Evolutionary conservation across 2,329 filamentous ascomycete genomes (phyloP), one percentile per base, ranked within the genome.

Genomic region (Exophiala aquamarina): DNA sequence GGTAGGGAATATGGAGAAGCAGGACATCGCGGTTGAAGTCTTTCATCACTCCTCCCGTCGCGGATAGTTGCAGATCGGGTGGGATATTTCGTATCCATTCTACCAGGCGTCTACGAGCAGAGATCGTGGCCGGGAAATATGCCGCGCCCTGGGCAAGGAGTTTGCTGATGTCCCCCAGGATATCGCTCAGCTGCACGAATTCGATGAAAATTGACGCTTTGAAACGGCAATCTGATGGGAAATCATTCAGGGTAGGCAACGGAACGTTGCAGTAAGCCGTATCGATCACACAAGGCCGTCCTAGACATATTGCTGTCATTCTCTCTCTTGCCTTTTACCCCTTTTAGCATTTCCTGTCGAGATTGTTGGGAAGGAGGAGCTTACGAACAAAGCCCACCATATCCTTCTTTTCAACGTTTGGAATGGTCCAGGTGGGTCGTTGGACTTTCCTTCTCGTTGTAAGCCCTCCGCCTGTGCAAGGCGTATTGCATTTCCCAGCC

Each of bases 251-350:
- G 2, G 66, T 63, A 2, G 65, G 63, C 33, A 68, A 64, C 9
- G 59, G 45, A n/a, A 73, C 63, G 9, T 63, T 70, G 49, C 68
- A 70, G 48, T 72, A 69, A 14, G 64, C 62, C 3, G 67, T 67
- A 39, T 70, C 65, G 23, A 73, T 73, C 17, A 71, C 66, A 39
- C 67, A 70, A 6, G 70, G 70, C 20, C 69, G 70, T 39, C 65
- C 68, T 55, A 73, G 70, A 26, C 69, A 72, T 0, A 73, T 54
- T 1, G 70, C 65, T 1, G 70, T 72, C 2, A 70, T 53, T 1
- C 67, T 61, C 46, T 70, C 68, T 17, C 68, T 59, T 1, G 68
- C 65, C 46, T 49, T 11, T 11, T 6, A 26, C 11, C n/a, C n/a
- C n/a, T n/a, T n/a, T n/a, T n/a, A n/a, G n/a, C n/a, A n/a, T n/a